Base-by-base conservation (phyloP, 768 basidiomycete genomes). In the Boletus huronensis region DNA sequence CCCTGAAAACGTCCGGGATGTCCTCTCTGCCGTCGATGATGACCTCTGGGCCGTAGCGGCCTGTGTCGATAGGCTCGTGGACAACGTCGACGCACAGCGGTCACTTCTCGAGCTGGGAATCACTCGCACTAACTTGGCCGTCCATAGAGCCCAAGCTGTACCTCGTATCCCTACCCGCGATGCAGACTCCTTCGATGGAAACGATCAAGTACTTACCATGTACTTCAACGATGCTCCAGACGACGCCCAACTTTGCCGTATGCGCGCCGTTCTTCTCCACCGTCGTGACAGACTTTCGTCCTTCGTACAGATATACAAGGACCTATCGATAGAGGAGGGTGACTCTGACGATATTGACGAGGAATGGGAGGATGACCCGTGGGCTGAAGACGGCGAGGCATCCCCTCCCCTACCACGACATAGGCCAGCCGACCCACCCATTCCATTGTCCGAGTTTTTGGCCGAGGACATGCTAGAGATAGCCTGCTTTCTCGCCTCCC, bases 31-130 rank as follows among this genome's bases (percentile, higher is more conserved):
- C 23, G 72, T 87, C 38, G 70, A 74, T 39, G 83, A 92, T 62
- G 87, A 93, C 68, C 71, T 85, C 9, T 93, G 90, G 90, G 85
- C 84, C 16, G 79, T 79, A 35, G 82, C 86, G n/a, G 88, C 90
- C 3, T 87, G 83, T 61, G 73, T 77, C 25, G 89, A 91, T 72
- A 77, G 86, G 53, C 69, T 87, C 25, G 72, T 87, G n/a, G 75
- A 86, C 57, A 75, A 83, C 65, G 71, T 77, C 21, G 67, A 66
- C 50, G 69, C 82, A 14, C 84, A 91, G 58, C 76, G 76, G 48
- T 73, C 74, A 9, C 73, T 93, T 28, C 75, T 92, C 25, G 74
- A 82, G 35, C 67, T 84, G 26, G 93, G 88, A 9, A 71, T 93
- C 44, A 64, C 79, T 58, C 79, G 88, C 60, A 87, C 85, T 7